Evolutionary conservation across 768 basidiomycete species (phyloP), one percentile per base, ranked within the genome.

Genomic region (Cantharellus anzutake): DNA sequence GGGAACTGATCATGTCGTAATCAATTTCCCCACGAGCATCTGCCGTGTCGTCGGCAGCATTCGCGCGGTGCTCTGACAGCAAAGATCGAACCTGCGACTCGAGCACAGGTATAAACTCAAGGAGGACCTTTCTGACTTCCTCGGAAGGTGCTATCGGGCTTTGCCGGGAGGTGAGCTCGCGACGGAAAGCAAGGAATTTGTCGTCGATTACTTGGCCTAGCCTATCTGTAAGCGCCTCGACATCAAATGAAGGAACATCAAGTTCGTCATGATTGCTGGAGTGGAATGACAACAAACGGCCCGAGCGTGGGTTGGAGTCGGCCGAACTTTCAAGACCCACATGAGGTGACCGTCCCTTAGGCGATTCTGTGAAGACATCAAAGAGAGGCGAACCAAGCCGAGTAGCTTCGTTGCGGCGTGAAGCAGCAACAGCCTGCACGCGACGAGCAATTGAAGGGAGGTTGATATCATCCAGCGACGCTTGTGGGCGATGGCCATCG

Each of bases 21-120:
- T 89, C 86, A 35, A 87, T 70, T 63, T 89, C 86, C 20, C 83
- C 84, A 39, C 80, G 78, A 34, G 82, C 84, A 65, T 86, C 84
- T 71, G 52, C 48, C 42, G 62, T 51, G 41, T 63, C 57, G 38
- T 62, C 60, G 11, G 51, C 55, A 41, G 60, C 51, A 39, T 39
- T 57, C 14, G 53, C 35, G 35, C 35, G 52, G 35, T 55, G 52
- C 34, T 61, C 61, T 20, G 60, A 42, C 4, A 61, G 42, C 51
- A 61, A 57, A 39, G 44, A 62, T 58, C 52, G 51, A 34, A 65
- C 52, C 37, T 65, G 64, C 2, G 64, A 53, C 35, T 61, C 42
- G 59, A 65, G 58, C 16, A 60, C 60, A 5, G 59, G 34, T 35
- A 62, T 50, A 16, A 62, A 56, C 29, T 62, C 61, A 7, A 41